Conservation (phyloP, 352 stramenopile genomes). For the Aphanomyces cochlioides region DNA sequence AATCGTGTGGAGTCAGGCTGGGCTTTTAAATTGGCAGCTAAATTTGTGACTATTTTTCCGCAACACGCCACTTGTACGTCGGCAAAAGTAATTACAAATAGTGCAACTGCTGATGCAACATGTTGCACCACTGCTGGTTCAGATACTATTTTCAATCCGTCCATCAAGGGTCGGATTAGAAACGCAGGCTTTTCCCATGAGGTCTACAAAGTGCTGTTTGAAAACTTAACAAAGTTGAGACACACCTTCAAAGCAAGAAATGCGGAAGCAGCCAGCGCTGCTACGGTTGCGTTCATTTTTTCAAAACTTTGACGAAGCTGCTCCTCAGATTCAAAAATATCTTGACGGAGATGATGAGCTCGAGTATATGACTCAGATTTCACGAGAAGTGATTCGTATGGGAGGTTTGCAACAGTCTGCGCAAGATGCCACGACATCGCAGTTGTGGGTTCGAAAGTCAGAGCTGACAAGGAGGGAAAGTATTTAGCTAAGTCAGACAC, state of each 20-base stretch:
- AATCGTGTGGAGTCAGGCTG: background rate
- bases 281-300: slow-evolving; percentile 26
- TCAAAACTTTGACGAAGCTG: slow-evolving; percentile 53
- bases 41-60: slow-evolving; percentile 70
- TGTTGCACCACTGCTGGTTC: slow-evolving; percentile 45
- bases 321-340: slow-evolving; percentile 77
- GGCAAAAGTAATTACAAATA: slow-evolving; percentile 55
- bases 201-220: background rate
- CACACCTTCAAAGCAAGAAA: background rate
- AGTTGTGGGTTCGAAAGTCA: background rate
- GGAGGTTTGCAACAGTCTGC: background rate
- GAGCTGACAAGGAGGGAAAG: background rate
- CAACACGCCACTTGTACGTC: slow-evolving; percentile 63
- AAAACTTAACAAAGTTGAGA: background rate
- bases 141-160: slow-evolving; percentile 64
- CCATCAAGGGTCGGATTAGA: slow-evolving; percentile 74
- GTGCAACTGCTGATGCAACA: slow-evolving; percentile 47
- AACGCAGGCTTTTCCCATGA: slow-evolving; percentile 65
- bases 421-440: background rate
- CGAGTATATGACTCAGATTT: slow-evolving; percentile 27
- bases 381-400: background rate
- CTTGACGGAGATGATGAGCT: slow-evolving; percentile 75
- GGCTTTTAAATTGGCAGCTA: slow-evolving; percentile 49
- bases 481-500: background rate
- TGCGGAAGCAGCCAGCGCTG: background rate